Percentiles rank a stretch among this genome's conserved stretches.
phyloP scores from a whole-genome alignment of 2,329 filamentous ascomycete genomes.

The Diplodia scrobiculata region DNA sequence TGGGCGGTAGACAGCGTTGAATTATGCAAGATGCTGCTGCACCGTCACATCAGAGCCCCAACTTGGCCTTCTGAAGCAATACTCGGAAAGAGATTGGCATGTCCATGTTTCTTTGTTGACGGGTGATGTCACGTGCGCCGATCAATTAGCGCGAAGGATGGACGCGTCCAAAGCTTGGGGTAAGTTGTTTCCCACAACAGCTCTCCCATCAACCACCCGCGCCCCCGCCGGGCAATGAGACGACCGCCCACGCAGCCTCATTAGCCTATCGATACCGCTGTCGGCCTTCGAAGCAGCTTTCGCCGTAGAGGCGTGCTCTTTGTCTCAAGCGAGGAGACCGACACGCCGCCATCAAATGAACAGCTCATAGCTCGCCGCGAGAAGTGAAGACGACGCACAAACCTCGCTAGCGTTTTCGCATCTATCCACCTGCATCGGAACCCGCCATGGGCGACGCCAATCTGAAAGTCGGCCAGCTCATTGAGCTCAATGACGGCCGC shows the following conservation, averaged over 20 bases:
- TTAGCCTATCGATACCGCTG: slow-evolving; percentile 3
- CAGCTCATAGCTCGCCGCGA: slow-evolving; percentile 22
- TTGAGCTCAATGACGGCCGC: slow-evolving; percentile 78
- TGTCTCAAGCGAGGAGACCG: neutral
- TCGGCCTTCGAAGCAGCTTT: neutral
- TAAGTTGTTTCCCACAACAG: slow-evolving; percentile 20
- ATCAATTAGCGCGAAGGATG: slow-evolving; percentile 5
- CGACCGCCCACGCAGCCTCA: slow-evolving; percentile 3
- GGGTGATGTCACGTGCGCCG: slow-evolving; percentile 14
- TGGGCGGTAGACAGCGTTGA: slow-evolving; percentile 1
- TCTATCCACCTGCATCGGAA: neutral
- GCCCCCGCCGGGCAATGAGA: slow-evolving; percentile 11
- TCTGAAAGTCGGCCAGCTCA: slow-evolving; percentile 62
- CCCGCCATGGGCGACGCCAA: slow-evolving; percentile 16
- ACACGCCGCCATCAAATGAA: slow-evolving; percentile 19
- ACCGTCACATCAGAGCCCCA: neutral
- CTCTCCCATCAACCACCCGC: slow-evolving; percentile 16
- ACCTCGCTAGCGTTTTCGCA: neutral
- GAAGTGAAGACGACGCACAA: slow-evolving; percentile 21
- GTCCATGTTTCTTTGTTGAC: neutral
- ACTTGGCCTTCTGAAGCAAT: neutral
- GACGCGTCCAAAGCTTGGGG: slow-evolving; percentile 19
- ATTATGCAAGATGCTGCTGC: neutral
- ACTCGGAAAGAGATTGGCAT: neutral
- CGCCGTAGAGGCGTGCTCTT: neutral